A percentile compares a stretch with the other conserved stretches of the same genome.
phyloP scores from a whole-genome alignment of 129 eudicot species.

The Flaveria trinervia region DNA sequence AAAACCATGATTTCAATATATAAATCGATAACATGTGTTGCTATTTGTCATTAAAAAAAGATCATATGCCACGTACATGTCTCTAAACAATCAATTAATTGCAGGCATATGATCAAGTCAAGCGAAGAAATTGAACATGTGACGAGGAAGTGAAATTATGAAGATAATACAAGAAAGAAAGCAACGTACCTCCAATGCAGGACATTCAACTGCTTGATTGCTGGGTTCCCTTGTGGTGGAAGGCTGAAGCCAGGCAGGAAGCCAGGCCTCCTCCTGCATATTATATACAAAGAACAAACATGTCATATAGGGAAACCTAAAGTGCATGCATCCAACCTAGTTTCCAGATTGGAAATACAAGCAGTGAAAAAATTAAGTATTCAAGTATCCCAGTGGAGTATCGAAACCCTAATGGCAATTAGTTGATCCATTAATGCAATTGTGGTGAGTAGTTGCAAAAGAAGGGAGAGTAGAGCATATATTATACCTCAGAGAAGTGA shows the following conservation, averaged over 20 bases:
- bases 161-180: background rate
- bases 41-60: too few species aligned
- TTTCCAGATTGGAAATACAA: too few species aligned
- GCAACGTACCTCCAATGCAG: conserved; percentile 2
- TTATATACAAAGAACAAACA: background rate
- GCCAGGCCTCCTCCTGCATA: conserved; percentile 71
- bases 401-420: background rate
- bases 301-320: background rate
- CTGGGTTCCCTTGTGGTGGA: conserved; percentile 15
- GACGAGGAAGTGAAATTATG: too few species aligned
- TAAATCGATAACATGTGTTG: too few species aligned
- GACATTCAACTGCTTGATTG: conserved; percentile 25
- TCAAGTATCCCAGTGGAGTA: too few species aligned
- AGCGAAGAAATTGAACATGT: too few species aligned
- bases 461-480: background rate
- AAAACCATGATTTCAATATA: too few species aligned
- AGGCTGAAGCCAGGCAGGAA: conserved; percentile 84
- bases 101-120: too few species aligned
- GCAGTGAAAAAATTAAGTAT: too few species aligned
- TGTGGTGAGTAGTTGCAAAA: background rate
- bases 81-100: too few species aligned
- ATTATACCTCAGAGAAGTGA: conserved; percentile 42
- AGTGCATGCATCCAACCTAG: too few species aligned
- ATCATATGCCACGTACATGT: too few species aligned
- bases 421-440: background rate